phyloP scores from a whole-genome alignment of 1,139 yeast genomes.

The Yamadazyma dendronema region DNA sequence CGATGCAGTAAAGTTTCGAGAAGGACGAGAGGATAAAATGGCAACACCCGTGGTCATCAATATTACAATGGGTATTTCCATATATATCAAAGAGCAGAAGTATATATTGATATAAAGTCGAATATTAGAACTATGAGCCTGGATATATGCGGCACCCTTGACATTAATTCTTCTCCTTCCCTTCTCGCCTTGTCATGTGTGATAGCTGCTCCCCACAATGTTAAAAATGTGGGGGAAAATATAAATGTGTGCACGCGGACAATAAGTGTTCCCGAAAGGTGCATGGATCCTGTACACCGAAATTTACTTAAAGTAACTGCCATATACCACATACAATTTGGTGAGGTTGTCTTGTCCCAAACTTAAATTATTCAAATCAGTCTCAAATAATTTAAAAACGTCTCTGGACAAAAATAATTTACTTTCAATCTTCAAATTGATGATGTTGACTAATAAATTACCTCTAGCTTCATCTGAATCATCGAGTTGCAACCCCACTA shows the following conservation, averaged over 20 bases:
- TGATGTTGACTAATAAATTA: slow-evolving; percentile 54
- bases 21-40: not conserved
- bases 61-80: too few relatives aligned
- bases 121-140: too few relatives aligned
- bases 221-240: not conserved
- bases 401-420: slow-evolving; percentile 23
- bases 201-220: slow-evolving; percentile 1
- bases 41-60: too few relatives aligned
- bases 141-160: too few relatives aligned
- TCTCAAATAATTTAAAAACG: slow-evolving; percentile 12
- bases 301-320: slow-evolving; percentile 12
- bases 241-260: not conserved
- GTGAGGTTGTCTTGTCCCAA: slow-evolving; percentile 11
- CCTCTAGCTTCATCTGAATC: slow-evolving; percentile 37
- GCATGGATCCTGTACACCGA: too few relatives aligned
- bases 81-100: too few relatives aligned
- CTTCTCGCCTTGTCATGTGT: not conserved
- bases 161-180: too few relatives aligned
- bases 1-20: not conserved
- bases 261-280: not conserved
- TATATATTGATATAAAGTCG: too few relatives aligned
- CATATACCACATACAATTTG: slow-evolving; percentile 13
- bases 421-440: slow-evolving; percentile 52
- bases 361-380: slow-evolving; percentile 12
- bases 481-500: slow-evolving; percentile 52